These are phyloP conservation scores for Salix caprea DNA, from an alignment of 345 rosid genomes.

Conservation along the genomic window DNA sequence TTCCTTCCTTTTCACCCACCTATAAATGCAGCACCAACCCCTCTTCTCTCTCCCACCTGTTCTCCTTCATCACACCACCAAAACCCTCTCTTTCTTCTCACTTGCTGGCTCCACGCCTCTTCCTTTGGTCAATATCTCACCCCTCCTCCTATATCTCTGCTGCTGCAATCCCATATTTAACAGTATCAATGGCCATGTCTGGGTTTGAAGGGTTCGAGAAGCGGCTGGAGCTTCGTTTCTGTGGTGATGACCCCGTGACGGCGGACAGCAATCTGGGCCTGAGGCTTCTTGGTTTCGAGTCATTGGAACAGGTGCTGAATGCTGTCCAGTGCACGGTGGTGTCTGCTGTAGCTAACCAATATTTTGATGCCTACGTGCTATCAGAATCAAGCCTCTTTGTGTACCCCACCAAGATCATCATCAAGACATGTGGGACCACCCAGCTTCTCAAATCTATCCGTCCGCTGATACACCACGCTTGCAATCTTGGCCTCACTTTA, in stretches of 20 bases:
- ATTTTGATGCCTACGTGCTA: conserved; percentile 85
- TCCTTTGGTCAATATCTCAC: not conserved
- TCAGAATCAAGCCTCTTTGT: conserved; percentile 95
- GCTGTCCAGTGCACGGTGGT: conserved; percentile 95
- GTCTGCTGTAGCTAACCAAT: conserved; percentile 80
- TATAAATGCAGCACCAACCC: conserved; percentile 27
- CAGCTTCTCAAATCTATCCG: conserved; percentile 87
- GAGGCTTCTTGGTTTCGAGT: conserved; percentile 63
- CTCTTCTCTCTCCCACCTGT: conserved; percentile 39
- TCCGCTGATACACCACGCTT: conserved; percentile 63
- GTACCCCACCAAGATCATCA: conserved; percentile 88
- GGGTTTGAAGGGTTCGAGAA: conserved; percentile 99
- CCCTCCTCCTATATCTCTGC: not conserved
- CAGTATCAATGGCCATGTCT: conserved; percentile 67
- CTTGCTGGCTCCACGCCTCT: not conserved
- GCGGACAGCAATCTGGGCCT: conserved; percentile 48
- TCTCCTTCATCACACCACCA: conserved; percentile 6
- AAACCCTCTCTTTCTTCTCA: not conserved
- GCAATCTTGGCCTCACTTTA: conserved; percentile 51
- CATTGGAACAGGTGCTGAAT: conserved; percentile 52
- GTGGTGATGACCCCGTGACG: conserved; percentile 35
- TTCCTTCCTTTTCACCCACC: conserved; percentile 4
- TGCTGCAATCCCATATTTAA: not conserved
- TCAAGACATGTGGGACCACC: conserved; percentile 98
- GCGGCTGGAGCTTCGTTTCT: conserved; percentile 87